These are phyloP conservation scores for Salix exigua DNA, from an alignment of 345 rosid genomes.

Conservation along the genomic window DNA sequence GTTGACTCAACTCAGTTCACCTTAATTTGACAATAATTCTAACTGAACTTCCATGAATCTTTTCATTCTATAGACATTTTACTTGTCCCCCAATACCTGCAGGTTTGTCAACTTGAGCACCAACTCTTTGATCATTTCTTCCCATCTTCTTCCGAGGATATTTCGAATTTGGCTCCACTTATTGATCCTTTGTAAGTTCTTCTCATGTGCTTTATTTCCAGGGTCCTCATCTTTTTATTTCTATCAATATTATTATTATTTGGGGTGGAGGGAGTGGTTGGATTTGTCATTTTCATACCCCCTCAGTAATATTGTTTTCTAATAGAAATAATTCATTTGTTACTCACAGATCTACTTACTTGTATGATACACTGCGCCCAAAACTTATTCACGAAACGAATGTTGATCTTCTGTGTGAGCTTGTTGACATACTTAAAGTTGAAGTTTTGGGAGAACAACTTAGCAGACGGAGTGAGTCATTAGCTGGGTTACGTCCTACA, in stretches of 20 bases:
- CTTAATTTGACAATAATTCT: background rate
- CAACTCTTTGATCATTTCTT: slow-evolving; percentile 94
- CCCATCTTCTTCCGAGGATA: slow-evolving; percentile 84
- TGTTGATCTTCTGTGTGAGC: slow-evolving; percentile 90
- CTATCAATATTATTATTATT: background rate
- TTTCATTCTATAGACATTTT: background rate
- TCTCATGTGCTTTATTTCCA: background rate
- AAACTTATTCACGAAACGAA: slow-evolving; percentile 84
- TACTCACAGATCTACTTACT: slow-evolving; percentile 70
- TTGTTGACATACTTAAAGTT: slow-evolving; percentile 88
- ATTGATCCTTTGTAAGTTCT: slow-evolving; percentile 85
- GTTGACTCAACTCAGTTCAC: background rate
- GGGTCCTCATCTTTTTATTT: slow-evolving; percentile 1
- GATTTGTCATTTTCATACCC: too few relatives aligned
- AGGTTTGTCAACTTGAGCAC: slow-evolving; percentile 97
- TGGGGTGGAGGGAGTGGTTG: too few relatives aligned
- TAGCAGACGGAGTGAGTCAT: slow-evolving; percentile 64
- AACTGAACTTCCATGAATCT: background rate
- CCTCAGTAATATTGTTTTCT: too few relatives aligned
- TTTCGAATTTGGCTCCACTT: slow-evolving; percentile 86
- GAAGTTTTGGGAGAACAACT: slow-evolving; percentile 91
- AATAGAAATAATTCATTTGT: background rate
- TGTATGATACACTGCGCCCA: slow-evolving; percentile 91
- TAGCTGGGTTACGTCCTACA: slow-evolving; percentile 86
- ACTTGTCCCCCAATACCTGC: slow-evolving; percentile 22